Evolutionary conservation across 2,329 filamentous ascomycete genomes (phyloP).

Genomic region (Trichoderma koningii): DNA sequence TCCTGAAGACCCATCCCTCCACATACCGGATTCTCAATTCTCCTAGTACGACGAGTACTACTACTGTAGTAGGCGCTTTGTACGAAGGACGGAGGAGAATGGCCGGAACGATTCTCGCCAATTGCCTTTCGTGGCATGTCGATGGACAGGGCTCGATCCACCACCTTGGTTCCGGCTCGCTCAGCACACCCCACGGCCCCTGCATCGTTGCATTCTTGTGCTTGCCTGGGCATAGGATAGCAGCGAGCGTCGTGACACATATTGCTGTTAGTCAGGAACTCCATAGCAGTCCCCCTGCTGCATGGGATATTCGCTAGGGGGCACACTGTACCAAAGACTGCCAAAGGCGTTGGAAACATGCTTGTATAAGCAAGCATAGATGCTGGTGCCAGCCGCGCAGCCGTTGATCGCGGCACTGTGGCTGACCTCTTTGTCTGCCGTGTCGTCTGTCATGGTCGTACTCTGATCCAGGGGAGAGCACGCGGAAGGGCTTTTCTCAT

Average conservation of each 20-base stretch:
- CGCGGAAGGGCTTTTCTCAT: not conserved
- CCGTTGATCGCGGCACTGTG: not conserved
- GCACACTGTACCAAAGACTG: not conserved
- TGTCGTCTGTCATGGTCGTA: not conserved
- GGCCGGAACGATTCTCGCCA: not conserved
- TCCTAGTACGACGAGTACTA: not conserved
- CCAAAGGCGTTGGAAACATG: not conserved
- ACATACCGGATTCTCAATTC: not conserved
- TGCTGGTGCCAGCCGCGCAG: not conserved
- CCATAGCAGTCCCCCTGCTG: not conserved
- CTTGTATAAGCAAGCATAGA: not conserved
- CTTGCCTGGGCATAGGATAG: not conserved
- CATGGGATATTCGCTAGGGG: not conserved
- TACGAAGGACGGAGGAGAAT: not conserved
- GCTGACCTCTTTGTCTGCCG: not conserved
- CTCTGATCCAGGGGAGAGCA: not conserved
- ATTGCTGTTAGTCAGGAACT: not conserved
- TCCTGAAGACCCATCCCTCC: not conserved
- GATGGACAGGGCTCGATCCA: constrained; percentile 12
- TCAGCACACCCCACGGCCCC: constrained; percentile 8
- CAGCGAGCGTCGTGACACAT: not conserved
- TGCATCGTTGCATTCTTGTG: constrained; percentile 4
- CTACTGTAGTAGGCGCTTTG: not conserved
- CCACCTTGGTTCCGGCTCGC: not conserved
- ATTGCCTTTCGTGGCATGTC: not conserved